Conservation (phyloP, 306 rosid species). For the Herpetospermum pedunculosum region DNA sequence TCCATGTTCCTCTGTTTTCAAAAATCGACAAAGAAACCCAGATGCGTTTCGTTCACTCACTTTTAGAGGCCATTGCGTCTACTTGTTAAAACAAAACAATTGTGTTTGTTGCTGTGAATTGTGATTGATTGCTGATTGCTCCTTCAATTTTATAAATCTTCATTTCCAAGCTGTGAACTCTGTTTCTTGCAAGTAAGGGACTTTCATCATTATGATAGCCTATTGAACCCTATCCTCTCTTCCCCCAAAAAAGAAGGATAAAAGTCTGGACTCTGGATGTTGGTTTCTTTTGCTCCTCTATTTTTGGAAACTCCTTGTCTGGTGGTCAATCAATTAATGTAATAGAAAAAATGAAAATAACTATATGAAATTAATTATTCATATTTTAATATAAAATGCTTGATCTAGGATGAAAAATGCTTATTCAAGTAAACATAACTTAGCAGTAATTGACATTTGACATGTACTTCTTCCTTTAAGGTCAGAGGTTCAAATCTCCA, state of each 20-base stretch:
- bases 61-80: conserved; percentile 67
- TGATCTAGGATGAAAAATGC: neutral
- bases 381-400: neutral
- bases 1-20: conserved; percentile 69
- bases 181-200: conserved; percentile 8
- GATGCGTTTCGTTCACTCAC: conserved; percentile 50
- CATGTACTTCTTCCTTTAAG: too few relatives aligned
- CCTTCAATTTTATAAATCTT: neutral
- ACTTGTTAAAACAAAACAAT: conserved; percentile 29
- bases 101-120: neutral
- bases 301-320: neutral
- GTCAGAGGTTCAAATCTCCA: too few relatives aligned
- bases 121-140: too few relatives aligned
- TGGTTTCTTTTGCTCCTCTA: neutral
- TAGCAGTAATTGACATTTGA: too few relatives aligned
- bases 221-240: neutral
- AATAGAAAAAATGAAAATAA: neutral
- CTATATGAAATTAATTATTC: neutral
- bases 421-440: too few relatives aligned
- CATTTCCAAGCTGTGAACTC: neutral
- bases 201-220: neutral
- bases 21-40: conserved; percentile 66
- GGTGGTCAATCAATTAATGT: neutral
- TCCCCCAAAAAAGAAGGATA: neutral
- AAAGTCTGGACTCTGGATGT: neutral